Base-by-base conservation (phyloP, 345 rosid genomes). In the Gossypium anomalum region DNA sequence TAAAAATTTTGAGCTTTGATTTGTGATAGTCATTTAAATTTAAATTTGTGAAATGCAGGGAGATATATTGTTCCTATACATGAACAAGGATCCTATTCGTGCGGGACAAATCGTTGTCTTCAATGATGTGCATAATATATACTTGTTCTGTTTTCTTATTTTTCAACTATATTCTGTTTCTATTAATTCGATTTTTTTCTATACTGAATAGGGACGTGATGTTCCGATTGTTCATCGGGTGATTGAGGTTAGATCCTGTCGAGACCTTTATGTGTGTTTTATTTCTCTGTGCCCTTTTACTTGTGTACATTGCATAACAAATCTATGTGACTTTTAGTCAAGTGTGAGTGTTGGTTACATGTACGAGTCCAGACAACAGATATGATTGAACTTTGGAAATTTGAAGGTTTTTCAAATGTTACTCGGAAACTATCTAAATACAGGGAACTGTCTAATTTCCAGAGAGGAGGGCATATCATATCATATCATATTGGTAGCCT, bases 81-180 rank as follows among this genome's bases (percentile, higher is more conserved):
- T 84, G 92, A 84, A 82, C 58, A 86, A 86, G 63, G 92, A 87
- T 43, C 93, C 97, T 2, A 81, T 91, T 82, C 88, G 93, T 68
- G 82, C 87, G 0, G 92, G 96, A 25, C 92, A 91, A 70, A 87
- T 91, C 44, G 87, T 89, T 20, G 97, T 88, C 27, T 88, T 85
- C 53, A 91, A 86, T 61, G 73, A 89, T 70, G 93, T 87, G 84
- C 60, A 85, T 47, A 34, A 34, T 58, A 2, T 13, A 69, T 52
- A 12, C n/a, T 13, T 25, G 41, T 58, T 58, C 41, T 22, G 23
- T 69, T 44, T 25, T 3, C 14, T 60, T 38, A 20, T 25, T 57
- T 57, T 60, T 60, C 43, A 25, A 60, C n/a, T 27, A 12, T 44
- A 59, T 57, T 20, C 16, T 10, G 20, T 20, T 58, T 20, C 41